Conservation (phyloP, 106 monocot genomes). For the Dioscorea dumetorum region DNA sequence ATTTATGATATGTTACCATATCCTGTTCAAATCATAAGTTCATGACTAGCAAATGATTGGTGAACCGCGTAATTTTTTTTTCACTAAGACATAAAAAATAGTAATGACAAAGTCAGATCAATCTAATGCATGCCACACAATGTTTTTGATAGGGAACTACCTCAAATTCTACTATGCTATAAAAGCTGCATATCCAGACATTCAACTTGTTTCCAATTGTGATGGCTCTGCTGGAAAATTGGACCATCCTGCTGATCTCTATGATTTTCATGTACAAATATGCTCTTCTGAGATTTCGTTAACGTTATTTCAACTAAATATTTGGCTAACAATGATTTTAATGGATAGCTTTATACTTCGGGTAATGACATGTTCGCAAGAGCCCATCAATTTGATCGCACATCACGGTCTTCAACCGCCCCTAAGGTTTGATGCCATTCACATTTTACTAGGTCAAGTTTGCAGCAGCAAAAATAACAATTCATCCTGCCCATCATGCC, state of each 20-base stretch:
- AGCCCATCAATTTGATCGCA: slow-evolving; percentile 61
- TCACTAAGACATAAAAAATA: too few relatives aligned
- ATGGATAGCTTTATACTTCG: slow-evolving; percentile 63
- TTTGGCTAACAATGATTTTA: neutral
- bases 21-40: too few relatives aligned
- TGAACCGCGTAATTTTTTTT: too few relatives aligned
- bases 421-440: slow-evolving; percentile 46
- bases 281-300: too few relatives aligned
- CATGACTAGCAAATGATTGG: too few relatives aligned
- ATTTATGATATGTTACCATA: too few relatives aligned
- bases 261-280: slow-evolving; percentile 69
- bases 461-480: too few relatives aligned
- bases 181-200: slow-evolving; percentile 77
- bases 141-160: slow-evolving; percentile 56
- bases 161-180: slow-evolving; percentile 74
- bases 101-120: too few relatives aligned
- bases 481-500: too few relatives aligned
- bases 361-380: slow-evolving; percentile 60
- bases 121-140: neutral
- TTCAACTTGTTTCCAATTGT: slow-evolving; percentile 81
- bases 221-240: slow-evolving; percentile 64
- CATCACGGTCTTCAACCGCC: slow-evolving; percentile 30
- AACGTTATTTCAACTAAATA: too few relatives aligned
- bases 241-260: slow-evolving; percentile 77
- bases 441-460: too few relatives aligned